Base-by-base conservation (phyloP, 352 stramenopile species). In the Phytopythium cucurbitacearum region DNA sequence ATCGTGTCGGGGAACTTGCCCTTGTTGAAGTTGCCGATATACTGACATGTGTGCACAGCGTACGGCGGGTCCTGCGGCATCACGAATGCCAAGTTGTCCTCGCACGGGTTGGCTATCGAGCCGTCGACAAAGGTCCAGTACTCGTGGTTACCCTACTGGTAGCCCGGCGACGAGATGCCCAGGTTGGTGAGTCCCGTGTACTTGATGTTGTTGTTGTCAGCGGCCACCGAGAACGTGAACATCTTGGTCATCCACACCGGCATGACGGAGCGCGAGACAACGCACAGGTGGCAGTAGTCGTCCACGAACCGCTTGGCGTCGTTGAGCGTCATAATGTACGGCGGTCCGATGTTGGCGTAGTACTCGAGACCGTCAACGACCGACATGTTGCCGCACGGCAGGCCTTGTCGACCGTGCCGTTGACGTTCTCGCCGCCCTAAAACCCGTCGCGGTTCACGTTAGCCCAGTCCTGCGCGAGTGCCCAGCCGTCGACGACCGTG, bases 181-280 rank as follows among this genome's bases (percentile, higher is more conserved):
- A 86, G 53, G 48, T 84, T 54, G 3, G 56, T 74, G 33, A 84
- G 28, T 5, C 73, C 38, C 39, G 73, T 86, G 65, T 86, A 72
- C 52, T 81, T 77, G 51, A 86, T 86, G 32, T 57, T 60, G 43
- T 83, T 57, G 48, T 83, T 81, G 40, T 56, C 75, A 7, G 68
- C 72, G 16, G 72, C 69, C 36, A 83, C 34, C 1, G 67, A 61
- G 55, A 78, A 86, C 32, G 61, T 72, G 40, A 80, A 76, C 75
- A 83, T 86, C 52, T 86, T 72, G 21, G 71, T 59, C 69, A 81
- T 86, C 67, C 72, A 86, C 16, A 65, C 50, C 7, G 45, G 37
- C 13, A 63, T 60, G 15, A 81, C 51, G 32, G 72, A 61, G 11
- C 71, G 71, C 8, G 64, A 65, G 3, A 44, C 50, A 12, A 85